phyloP scores from a whole-genome alignment of 2,329 filamentous ascomycete genomes.

The Hypoxylon sp. region DNA sequence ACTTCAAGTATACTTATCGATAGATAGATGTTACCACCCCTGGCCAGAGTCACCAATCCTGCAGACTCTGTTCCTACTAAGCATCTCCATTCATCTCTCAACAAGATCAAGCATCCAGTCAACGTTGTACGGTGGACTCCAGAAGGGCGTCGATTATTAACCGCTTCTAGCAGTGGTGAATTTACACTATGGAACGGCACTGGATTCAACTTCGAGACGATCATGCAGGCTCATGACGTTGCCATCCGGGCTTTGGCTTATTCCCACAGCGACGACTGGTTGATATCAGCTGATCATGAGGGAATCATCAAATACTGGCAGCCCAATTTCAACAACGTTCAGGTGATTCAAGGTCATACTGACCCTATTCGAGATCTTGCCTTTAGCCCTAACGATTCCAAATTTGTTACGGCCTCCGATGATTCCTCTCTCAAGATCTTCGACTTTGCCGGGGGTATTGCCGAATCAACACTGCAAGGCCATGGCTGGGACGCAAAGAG shows the following conservation, averaged over 20 bases:
- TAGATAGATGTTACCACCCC: constrained; percentile 84
- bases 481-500: constrained; percentile 98
- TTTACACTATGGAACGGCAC: constrained; percentile 99
- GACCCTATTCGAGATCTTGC: constrained; percentile 92
- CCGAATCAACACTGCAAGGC: constrained; percentile 87
- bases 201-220: constrained; percentile 99
- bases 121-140: constrained; percentile 98
- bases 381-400: constrained; percentile 93
- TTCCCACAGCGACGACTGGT: constrained; percentile 96
- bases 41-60: constrained; percentile 78
- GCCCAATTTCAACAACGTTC: constrained; percentile 98
- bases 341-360: constrained; percentile 90
- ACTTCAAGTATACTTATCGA: constrained; percentile 36
- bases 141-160: constrained; percentile 90
- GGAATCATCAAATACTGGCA: constrained; percentile 99
- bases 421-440: constrained; percentile 95
- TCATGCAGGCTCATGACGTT: constrained; percentile 96
- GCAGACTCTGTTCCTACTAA: constrained; percentile 93
- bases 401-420: constrained; percentile 96
- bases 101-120: constrained; percentile 97
- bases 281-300: constrained; percentile 94
- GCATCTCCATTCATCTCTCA: constrained; percentile 96
- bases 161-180: constrained; percentile 94
- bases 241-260: constrained; percentile 87
- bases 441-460: constrained; percentile 88